These are phyloP conservation scores for Dentipellis fragilis DNA, from an alignment of 768 basidiomycete genomes.

Conservation along the genomic window DNA sequence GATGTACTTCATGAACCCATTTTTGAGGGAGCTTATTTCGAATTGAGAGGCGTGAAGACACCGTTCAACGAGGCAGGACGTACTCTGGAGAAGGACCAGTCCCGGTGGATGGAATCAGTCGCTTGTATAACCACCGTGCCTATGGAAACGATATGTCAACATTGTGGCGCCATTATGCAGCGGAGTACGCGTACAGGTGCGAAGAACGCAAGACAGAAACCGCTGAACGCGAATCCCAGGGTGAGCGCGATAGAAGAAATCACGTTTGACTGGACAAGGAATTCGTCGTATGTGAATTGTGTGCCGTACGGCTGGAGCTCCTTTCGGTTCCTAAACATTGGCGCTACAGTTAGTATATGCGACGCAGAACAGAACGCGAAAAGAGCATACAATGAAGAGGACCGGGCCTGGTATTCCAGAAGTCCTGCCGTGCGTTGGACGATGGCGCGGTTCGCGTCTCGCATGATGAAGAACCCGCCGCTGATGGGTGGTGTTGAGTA, in stretches of 20 bases:
- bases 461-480: slow-evolving; percentile 37
- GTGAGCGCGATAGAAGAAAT: slow-evolving; percentile 32
- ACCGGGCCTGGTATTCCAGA: slow-evolving; percentile 20
- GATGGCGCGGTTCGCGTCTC: slow-evolving; percentile 31
- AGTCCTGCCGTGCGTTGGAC: slow-evolving; percentile 52
- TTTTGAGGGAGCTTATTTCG: slow-evolving; percentile 37
- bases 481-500: slow-evolving; percentile 22
- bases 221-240: slow-evolving; percentile 18
- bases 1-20: slow-evolving; percentile 50
- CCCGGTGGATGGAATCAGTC: slow-evolving; percentile 41
- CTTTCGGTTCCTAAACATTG: background rate
- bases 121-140: slow-evolving; percentile 49
- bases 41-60: background rate
- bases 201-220: slow-evolving; percentile 8
- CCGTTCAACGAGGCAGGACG: slow-evolving; percentile 16
- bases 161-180: background rate
- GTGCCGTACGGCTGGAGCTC: slow-evolving; percentile 44
- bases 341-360: background rate
- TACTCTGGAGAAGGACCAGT: slow-evolving; percentile 59
- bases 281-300: slow-evolving; percentile 71
- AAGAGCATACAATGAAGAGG: background rate
- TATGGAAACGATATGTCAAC: slow-evolving; percentile 15
- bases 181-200: slow-evolving; percentile 18
- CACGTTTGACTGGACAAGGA: slow-evolving; percentile 31
- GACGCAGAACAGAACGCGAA: background rate